Evolutionary conservation across 2,329 filamentous ascomycete genomes (phyloP), one percentile per base, ranked within the genome.

Genomic region (Ophiocordyceps unilateralis): DNA sequence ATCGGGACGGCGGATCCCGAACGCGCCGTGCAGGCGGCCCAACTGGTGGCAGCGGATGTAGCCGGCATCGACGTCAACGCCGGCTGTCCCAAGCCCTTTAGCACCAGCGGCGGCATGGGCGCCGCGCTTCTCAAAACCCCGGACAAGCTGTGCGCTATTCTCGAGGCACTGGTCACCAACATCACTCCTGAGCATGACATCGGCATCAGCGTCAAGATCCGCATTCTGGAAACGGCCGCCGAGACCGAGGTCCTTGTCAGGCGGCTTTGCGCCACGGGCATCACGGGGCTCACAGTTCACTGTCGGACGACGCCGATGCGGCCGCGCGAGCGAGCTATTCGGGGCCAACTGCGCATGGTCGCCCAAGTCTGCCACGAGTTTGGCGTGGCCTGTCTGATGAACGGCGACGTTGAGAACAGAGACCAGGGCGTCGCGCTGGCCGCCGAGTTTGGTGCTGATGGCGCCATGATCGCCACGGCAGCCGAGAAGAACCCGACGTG

Each of bases 31-130:
- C 66, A 83, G 58, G 88, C 89, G 1, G 87, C 89, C 2, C 78
- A 78, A 43, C 65, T 95, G 15, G 81, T 98, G 19, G 91, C 88
- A 0, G 73, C 67, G 12, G 86, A 96, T 61, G 91, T 98, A 3
- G 79, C 81, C 1, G 91, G 91, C 46, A 95, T 98, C 52, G 91
- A 96, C 59, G 82, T 98, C 48, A 98, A 98, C 59, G 87, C 91
- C 0, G 91, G 91, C n/a, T 98, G 91, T 57, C 91, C 91, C 1
- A 98, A 98, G 62, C 84, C 89, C 0, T 98, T 98, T 62, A 93
- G 84, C 55, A 94, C 89, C 2, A 75, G 74, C 48, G 87, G 87
- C 46, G 91, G 91, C 41, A 98, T 98, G 91, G 91, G 91, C 41
- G 91, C 91, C 0, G 89, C 88, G 1, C 72, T 98, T 19, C 72